Evolutionary conservation across 2,329 filamentous ascomycete species (phyloP).

Genomic region (Beauveria varroae): DNA sequence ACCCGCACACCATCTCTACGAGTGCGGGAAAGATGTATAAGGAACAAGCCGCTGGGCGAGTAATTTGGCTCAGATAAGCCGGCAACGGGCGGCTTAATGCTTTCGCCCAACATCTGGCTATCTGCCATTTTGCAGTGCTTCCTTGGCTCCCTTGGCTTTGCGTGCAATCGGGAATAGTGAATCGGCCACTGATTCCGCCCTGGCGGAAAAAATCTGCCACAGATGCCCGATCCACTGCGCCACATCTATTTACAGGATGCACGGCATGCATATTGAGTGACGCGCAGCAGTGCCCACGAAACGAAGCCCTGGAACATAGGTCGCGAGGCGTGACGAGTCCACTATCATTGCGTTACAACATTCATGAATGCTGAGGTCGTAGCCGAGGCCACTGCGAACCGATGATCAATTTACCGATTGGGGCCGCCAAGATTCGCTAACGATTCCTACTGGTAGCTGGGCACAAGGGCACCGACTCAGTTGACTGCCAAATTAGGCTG

Average conservation of each 20-base stretch:
- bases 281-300: too few species aligned
- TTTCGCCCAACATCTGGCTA: background rate
- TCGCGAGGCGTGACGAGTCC: background rate
- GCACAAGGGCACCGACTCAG: background rate
- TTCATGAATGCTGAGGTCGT: background rate
- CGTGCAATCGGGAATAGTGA: background rate
- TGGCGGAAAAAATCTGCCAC: too few species aligned
- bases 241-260: too few species aligned
- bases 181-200: background rate
- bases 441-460: background rate
- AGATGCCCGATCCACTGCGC: too few species aligned
- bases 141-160: background rate
- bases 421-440: background rate
- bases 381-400: background rate
- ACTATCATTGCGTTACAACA: background rate
- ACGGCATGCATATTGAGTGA: too few species aligned
- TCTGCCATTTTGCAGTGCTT: background rate
- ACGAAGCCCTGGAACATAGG: too few species aligned
- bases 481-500: background rate
- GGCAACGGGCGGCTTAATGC: background rate
- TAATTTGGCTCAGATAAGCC: background rate
- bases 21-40: background rate
- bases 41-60: background rate
- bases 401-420: background rate
- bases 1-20: background rate